A percentile compares a stretch with the other conserved stretches of the same genome.
Conservation (phyloP, 2,329 filamentous ascomycete species). For the Ophiostoma australiae region DNA sequence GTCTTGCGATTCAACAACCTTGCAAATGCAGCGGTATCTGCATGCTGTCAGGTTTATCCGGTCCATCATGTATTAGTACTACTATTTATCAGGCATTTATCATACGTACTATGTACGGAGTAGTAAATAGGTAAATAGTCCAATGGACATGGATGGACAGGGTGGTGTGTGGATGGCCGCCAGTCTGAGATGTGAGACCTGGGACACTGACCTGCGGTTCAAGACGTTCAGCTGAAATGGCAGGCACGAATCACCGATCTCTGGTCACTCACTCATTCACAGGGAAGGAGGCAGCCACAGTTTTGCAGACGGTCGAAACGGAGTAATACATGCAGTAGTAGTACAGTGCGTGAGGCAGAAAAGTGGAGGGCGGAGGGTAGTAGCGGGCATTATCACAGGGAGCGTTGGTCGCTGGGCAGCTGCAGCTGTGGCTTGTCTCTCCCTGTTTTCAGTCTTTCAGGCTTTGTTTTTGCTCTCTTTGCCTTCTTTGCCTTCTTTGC, state of each 20-base stretch:
- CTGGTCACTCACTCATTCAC: not conserved
- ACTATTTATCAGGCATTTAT: not conserved
- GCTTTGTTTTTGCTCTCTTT: not conserved
- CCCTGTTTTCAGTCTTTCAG: not conserved
- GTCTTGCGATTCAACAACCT: not conserved
- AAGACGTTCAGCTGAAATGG: not conserved
- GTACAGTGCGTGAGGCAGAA: not conserved
- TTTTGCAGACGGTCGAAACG: not conserved
- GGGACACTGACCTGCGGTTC: too few species aligned
- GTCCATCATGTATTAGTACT: too few species aligned
- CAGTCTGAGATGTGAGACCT: constrained; percentile 4
- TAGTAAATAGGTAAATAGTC: not conserved
- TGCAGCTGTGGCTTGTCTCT: not conserved
- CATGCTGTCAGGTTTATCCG: not conserved
- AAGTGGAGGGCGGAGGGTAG: not conserved
- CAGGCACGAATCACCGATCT: not conserved
- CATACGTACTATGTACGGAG: not conserved
- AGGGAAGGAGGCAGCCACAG: not conserved
- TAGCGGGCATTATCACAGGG: not conserved
- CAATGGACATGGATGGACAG: not conserved
- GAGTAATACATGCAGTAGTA: not conserved
- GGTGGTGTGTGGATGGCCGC: constrained; percentile 2
- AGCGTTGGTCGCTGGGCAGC: constrained; percentile 12
- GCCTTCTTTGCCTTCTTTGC: not conserved
- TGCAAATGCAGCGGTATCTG: not conserved